phyloP scores from a whole-genome alignment of 2,329 filamentous ascomycete genomes.

The Apiospora rasikravindrae region DNA sequence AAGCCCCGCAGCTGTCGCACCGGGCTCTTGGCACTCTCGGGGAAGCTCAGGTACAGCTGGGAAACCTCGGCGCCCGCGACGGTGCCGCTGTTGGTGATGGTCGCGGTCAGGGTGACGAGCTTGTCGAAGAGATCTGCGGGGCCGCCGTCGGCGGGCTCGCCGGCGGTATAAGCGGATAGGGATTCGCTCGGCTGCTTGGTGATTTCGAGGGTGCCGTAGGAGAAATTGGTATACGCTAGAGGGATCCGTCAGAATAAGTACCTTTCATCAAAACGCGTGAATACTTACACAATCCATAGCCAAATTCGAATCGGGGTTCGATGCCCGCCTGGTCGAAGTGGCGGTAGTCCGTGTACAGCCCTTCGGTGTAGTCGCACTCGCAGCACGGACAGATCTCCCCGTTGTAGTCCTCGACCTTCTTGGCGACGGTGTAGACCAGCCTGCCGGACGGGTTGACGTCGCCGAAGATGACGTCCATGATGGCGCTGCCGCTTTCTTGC shows the following conservation, averaged over 20 bases:
- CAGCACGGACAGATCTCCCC: slow-evolving; percentile 35
- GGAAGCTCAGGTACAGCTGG: slow-evolving; percentile 61
- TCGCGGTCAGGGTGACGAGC: slow-evolving; percentile 53
- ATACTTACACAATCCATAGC: slow-evolving; percentile 46
- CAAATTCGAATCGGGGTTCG: slow-evolving; percentile 59
- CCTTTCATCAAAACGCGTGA: neutral
- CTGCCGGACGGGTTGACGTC: slow-evolving; percentile 63
- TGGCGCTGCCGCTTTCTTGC: slow-evolving; percentile 64
- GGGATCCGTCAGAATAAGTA: neutral
- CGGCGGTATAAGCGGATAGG: slow-evolving; percentile 49
- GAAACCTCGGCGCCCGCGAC: slow-evolving; percentile 58
- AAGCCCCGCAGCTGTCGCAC: slow-evolving; percentile 66
- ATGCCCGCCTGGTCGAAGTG: slow-evolving; percentile 56
- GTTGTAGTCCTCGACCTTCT: slow-evolving; percentile 55
- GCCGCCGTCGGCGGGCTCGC: slow-evolving; percentile 54
- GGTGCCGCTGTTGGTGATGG: slow-evolving; percentile 57
- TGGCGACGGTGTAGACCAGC: slow-evolving; percentile 63
- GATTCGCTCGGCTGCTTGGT: slow-evolving; percentile 48
- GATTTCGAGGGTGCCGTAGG: slow-evolving; percentile 42
- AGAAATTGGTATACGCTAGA: neutral
- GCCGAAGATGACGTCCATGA: slow-evolving; percentile 66
- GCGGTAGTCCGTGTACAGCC: slow-evolving; percentile 60
- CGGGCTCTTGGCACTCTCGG: slow-evolving; percentile 42
- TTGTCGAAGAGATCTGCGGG: slow-evolving; percentile 61
- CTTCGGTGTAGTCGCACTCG: slow-evolving; percentile 40